These are phyloP conservation scores for Pythium chondricola DNA, from an alignment of 352 stramenopile species.

Conservation along the genomic window DNA sequence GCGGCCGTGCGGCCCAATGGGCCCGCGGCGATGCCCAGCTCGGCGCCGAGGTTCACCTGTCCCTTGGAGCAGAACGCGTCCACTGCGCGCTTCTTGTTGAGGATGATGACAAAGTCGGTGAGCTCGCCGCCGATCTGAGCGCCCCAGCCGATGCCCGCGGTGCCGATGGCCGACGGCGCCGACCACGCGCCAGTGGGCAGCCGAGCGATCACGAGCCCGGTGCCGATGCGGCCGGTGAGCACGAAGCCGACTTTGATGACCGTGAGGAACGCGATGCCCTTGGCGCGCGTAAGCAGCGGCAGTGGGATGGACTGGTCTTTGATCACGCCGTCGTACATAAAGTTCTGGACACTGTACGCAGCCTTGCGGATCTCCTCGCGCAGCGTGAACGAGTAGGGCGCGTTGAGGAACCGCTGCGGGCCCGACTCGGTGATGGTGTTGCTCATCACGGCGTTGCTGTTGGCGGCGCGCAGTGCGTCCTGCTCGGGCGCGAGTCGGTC, in stretches of 20 bases:
- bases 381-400: conserved; percentile 86
- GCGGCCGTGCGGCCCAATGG: conserved; percentile 86
- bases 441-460: conserved; percentile 77
- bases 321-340: conserved; percentile 83
- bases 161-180: conserved; percentile 92
- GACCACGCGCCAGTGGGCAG: conserved; percentile 93
- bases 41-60: conserved; percentile 88
- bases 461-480: conserved; percentile 49
- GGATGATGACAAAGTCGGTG: conserved; percentile 92
- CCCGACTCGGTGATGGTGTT: conserved; percentile 63
- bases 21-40: conserved; percentile 84
- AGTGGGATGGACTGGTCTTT: conserved; percentile 89
- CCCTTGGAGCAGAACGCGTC: conserved; percentile 82
- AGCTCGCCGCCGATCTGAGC: conserved; percentile 89
- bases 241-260: conserved; percentile 90
- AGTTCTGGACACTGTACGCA: conserved; percentile 91
- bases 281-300: conserved; percentile 81
- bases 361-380: conserved; percentile 91
- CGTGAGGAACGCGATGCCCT: conserved; percentile 91
- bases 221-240: conserved; percentile 81
- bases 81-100: conserved; percentile 87
- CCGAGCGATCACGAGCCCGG: conserved; percentile 90
- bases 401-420: conserved; percentile 73
- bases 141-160: conserved; percentile 86
- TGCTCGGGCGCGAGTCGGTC: conserved; percentile 52